These are phyloP conservation scores for Aspergillus ustus DNA, from an alignment of 2,329 filamentous ascomycete species.

Conservation along the genomic window DNA sequence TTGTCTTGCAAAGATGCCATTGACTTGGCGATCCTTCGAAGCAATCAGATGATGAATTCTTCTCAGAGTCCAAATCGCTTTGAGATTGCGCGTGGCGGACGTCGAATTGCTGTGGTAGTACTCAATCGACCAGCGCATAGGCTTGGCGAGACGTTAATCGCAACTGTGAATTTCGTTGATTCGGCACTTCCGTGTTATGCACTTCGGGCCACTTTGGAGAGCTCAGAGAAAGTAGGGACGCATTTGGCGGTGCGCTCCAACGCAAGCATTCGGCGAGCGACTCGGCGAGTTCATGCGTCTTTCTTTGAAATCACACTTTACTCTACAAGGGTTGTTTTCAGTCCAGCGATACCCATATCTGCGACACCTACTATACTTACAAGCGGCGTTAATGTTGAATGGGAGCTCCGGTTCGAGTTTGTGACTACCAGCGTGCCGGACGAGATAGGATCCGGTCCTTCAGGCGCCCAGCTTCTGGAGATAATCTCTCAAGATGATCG, in stretches of 20 bases:
- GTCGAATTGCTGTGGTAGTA: conserved; percentile 86
- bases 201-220: conserved; percentile 82
- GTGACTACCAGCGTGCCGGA: conserved; percentile 69
- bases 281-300: conserved; percentile 77
- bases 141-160: conserved; percentile 83
- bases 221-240: conserved; percentile 79
- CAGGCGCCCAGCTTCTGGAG: conserved; percentile 68
- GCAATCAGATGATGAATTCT: conserved; percentile 69
- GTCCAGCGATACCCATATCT: conserved; percentile 77
- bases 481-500: conserved; percentile 78
- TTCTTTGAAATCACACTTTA: conserved; percentile 83
- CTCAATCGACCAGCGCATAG: conserved; percentile 86
- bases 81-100: conserved; percentile 91
- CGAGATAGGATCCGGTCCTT: conserved; percentile 42
- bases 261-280: conserved; percentile 84
- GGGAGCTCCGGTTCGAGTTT: conserved; percentile 91
- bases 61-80: conserved; percentile 89
- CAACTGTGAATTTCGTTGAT: conserved; percentile 80
- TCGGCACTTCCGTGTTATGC: conserved; percentile 84
- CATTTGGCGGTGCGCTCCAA: conserved; percentile 82
- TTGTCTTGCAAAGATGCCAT: conserved; percentile 80
- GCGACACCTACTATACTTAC: conserved; percentile 93
- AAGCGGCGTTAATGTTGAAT: conserved; percentile 82
- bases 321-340: conserved; percentile 77
- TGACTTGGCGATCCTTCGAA: conserved; percentile 84